Conservation (phyloP, 140 eudicot species). For the Senecio squalidus region DNA sequence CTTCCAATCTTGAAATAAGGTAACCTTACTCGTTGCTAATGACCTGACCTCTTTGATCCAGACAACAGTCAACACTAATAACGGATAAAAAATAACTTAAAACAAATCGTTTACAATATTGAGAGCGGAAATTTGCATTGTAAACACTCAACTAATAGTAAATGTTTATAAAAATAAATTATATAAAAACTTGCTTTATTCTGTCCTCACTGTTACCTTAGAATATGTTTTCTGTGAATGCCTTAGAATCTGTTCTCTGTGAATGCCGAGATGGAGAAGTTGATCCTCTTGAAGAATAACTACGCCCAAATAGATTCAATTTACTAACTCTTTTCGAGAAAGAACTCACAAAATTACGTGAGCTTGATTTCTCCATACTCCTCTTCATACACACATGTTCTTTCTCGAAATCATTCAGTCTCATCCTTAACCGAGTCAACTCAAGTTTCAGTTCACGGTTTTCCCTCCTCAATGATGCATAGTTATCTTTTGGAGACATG, state of each 20-base stretch:
- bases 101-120: conserved; percentile 12
- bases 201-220: conserved; percentile 64
- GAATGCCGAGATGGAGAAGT: conserved; percentile 83
- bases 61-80: neutral
- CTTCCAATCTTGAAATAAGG: neutral
- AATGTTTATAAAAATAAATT: neutral
- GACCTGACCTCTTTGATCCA: conserved; percentile 6
- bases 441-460: conserved; percentile 92
- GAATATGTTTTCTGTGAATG: conserved; percentile 73
- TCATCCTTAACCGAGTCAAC: conserved; percentile 85
- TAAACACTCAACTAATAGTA: conserved; percentile 2
- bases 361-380: conserved; percentile 71
- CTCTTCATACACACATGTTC: conserved; percentile 98
- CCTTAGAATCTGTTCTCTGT: conserved; percentile 64
- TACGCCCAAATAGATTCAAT: conserved; percentile 58
- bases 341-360: conserved; percentile 71
- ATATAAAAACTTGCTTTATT: conserved; percentile 25
- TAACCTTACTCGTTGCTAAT: neutral
- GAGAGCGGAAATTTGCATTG: conserved; percentile 1
- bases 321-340: conserved; percentile 70
- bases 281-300: conserved; percentile 74
- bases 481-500: conserved; percentile 96
- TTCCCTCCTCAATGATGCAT: conserved; percentile 86
- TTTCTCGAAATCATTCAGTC: conserved; percentile 90
- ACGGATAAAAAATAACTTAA: conserved; percentile 8